Conservation (phyloP, 495 filamentous ascomycete genomes). For the Penicillium cataractarum region DNA sequence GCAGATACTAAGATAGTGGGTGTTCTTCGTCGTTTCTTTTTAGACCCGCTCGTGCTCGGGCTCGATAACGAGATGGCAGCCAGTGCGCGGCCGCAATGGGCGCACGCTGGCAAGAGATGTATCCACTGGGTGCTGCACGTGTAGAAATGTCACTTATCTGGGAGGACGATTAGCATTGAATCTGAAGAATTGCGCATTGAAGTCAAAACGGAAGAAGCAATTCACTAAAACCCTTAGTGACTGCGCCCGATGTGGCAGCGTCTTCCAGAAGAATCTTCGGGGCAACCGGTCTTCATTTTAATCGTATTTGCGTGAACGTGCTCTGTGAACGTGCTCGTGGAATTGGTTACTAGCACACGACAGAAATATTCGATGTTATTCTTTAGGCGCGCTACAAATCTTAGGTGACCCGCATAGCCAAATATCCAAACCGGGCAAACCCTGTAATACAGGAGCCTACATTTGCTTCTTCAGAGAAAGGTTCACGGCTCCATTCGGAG, state of each 20-base stretch:
- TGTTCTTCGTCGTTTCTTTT: not conserved
- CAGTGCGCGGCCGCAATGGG: conserved; percentile 6
- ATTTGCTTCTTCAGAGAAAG: not conserved
- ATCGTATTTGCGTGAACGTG: not conserved
- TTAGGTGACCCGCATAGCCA: not conserved
- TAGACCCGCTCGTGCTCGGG: conserved; percentile 16
- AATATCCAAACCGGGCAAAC: too few species aligned
- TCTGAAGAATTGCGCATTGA: not conserved
- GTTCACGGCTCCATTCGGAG: not conserved
- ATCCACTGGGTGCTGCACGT: conserved; percentile 13
- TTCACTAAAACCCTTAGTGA: not conserved
- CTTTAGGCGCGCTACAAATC: not conserved
- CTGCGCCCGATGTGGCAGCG: not conserved
- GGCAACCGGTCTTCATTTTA: not conserved
- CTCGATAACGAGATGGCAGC: not conserved
- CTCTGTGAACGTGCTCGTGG: not conserved
- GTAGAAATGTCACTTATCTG: not conserved
- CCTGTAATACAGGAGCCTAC: not conserved
- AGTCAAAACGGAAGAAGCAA: conserved; percentile 3
- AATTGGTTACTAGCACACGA: not conserved
- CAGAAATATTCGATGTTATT: not conserved
- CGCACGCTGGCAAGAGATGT: conserved; percentile 10
- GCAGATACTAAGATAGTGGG: too few species aligned
- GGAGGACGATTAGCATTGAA: not conserved
- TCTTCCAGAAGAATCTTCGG: not conserved